Evolutionary conservation across 2,329 filamentous ascomycete species (phyloP), one percentile per base, ranked within the genome.

Genomic region (Tolypocladium nubicola): DNA sequence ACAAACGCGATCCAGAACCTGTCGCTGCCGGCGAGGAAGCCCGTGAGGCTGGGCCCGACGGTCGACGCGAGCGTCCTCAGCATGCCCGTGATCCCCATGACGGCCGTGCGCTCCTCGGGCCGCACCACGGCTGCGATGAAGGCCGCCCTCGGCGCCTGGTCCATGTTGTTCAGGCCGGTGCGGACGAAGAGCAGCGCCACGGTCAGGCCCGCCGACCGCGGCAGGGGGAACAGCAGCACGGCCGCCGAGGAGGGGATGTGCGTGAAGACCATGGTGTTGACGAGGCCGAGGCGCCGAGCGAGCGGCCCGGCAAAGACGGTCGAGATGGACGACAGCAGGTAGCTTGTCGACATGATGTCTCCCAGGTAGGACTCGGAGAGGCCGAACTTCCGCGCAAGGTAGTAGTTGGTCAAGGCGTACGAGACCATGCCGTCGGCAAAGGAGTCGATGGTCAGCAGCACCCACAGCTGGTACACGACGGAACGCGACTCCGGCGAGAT

Each of bases 61-160:
- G 75, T 83, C 60, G 81, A 77, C 0, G 83, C 81, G 13, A 87
- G 64, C 0, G 83, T 87, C 8, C 84, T 74, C 35, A 87, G 59
- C 65, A 83, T 82, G 52, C 73, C 76, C 0, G 84, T 87, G 62
- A 88, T 84, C 14, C 85, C 85, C 82, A 88, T 85, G n/a, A 85
- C 83, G 0, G 84, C 85, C 0, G 85, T 88, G 1, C 85, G 74
- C 68, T 88, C 85, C 56, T 82, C 79, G 0, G 84, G 80, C 60
- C 77, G 79, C 3, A 88, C 84, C 0, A 86, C 82, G 0, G 84
- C 84, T 1, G 85, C 83, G 54, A 88, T 86, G 58, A 88, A 82
- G 0, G 85, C 84, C 0, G 84, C 74, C 2, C 85, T 76, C 0
- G 85, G 85, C 0, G 82, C 84, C 71, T 88, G 85, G 61, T 88